Base-by-base conservation (phyloP, 108 stramenopile species). In the Licmophora abbreviata region DNA sequence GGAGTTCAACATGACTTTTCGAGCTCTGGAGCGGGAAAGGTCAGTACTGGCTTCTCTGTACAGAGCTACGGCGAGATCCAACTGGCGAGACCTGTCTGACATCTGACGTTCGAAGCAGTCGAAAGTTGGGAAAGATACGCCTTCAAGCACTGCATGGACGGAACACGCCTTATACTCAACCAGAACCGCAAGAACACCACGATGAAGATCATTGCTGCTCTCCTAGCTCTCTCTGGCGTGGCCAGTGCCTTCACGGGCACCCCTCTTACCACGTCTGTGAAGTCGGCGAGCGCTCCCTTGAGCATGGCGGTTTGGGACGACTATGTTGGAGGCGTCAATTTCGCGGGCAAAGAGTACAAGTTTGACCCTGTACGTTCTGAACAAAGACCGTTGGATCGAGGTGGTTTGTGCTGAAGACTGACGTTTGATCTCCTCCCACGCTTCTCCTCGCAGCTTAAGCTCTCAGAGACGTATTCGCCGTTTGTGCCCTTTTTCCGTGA, bases 401-500 rank as follows among this genome's bases (percentile, higher is more conserved):
- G 20, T 1, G 18, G 32, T 31, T 35, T 50, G 24, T n/a, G 8
- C 23, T 51, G 51, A 51, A 15, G 44, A 46, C 34, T 0, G 4
- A 48, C 7, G 21, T 29, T 29, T 52, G 5, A 7, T 21, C 51
- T n/a, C 17, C 9, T 41, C 29, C 0, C 2, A 20, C 30, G 2
- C n/a, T 51, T 38, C 12, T 38, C 8, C 18, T 15, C 42, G 28
- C 48, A 61, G 60, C 71, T 86, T 35, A 54, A 56, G 1, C 72
- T 86, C 32, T 52, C 76, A 45, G 80, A 81, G 58, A 71, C 77
- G 15, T 77, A 79, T 63, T 67, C 76, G 18, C 55, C 52, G 56
- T 73, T 22, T 56, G 61, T 38, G 25, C 77, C 77, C 40, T 93
- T 72, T 60, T 94, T 90, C 86, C 84, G 93, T 54, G 93, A 94